These are phyloP conservation scores for Butyriboletus loyo DNA, from an alignment of 768 basidiomycete species.

Conservation along the genomic window DNA sequence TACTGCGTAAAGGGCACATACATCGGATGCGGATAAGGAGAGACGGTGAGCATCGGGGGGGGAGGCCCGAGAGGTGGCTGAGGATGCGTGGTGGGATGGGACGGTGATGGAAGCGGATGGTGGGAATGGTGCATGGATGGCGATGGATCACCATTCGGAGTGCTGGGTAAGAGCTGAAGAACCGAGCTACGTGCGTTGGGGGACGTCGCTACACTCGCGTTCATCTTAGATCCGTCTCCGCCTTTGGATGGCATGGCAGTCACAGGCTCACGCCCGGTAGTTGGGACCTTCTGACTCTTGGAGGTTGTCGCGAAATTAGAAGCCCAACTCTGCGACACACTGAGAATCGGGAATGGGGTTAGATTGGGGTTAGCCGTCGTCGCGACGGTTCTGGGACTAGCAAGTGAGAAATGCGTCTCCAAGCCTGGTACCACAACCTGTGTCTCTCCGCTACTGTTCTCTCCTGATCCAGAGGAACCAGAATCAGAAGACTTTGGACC, in stretches of 20 bases:
- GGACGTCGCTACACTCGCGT: not conserved
- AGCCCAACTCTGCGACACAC: not conserved
- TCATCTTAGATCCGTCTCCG: conserved; percentile 7
- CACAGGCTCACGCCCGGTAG: not conserved
- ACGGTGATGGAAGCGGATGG: conserved; percentile 11
- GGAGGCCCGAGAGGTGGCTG: conserved; percentile 8
- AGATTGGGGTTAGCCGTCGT: not conserved
- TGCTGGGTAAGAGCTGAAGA: not conserved
- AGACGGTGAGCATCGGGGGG: conserved; percentile 14
- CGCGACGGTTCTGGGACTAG: not conserved
- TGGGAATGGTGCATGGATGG: not conserved
- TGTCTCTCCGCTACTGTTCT: not conserved
- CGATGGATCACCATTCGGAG: conserved; percentile 1
- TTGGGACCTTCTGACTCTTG: not conserved
- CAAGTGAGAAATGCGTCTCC: not conserved
- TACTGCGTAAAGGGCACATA: conserved; percentile 25
- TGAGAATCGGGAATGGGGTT: conserved; percentile 24
- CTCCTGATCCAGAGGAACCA: not conserved
- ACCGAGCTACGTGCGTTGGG: not conserved
- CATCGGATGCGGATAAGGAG: conserved; percentile 19
- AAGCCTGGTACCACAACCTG: not conserved
- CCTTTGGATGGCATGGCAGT: not conserved
- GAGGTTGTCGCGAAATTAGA: not conserved
- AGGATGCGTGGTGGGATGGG: conserved; percentile 9
- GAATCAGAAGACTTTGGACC: not conserved